Evolutionary conservation across 371 early-diverging fungal species (phyloP).

Genomic region (Sporodiniella umbellata): DNA sequence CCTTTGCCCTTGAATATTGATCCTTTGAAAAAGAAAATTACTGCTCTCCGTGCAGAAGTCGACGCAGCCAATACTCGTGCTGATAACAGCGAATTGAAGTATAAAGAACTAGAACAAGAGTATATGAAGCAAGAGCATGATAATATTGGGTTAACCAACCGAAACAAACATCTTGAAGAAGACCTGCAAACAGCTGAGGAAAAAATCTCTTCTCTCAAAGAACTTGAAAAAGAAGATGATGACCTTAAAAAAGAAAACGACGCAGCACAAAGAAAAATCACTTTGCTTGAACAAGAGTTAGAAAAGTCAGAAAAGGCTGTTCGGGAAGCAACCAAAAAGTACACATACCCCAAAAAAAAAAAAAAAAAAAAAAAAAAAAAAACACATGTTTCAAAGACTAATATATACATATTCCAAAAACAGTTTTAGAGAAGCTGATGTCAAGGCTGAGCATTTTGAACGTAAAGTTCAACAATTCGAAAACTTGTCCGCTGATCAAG

Average conservation of each 20-base stretch:
- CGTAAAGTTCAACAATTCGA: constrained; percentile 74
- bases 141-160: constrained; percentile 64
- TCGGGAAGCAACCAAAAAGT: constrained; percentile 68
- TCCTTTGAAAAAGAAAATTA: constrained; percentile 61
- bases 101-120: constrained; percentile 55
- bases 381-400: no score
- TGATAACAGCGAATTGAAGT: constrained; percentile 55
- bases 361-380: no score
- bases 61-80: constrained; percentile 66
- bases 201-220: constrained; percentile 60
- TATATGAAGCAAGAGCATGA: constrained; percentile 70
- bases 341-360: no score
- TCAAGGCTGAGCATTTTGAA: constrained; percentile 79
- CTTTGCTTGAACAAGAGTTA: constrained; percentile 64
- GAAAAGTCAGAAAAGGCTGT: constrained; percentile 64
- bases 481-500: constrained; percentile 50
- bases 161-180: constrained; percentile 57
- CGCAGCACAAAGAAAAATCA: constrained; percentile 60
- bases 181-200: constrained; percentile 62
- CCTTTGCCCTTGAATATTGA: neutral
- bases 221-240: constrained; percentile 57
- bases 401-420: no score
- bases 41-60: constrained; percentile 62
- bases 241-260: constrained; percentile 65
- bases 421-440: constrained; percentile 74